Evolutionary conservation across 148 eudicot genomes (phyloP), one percentile per base, ranked within the genome.

Genomic region (Chenopodium formosanum): DNA sequence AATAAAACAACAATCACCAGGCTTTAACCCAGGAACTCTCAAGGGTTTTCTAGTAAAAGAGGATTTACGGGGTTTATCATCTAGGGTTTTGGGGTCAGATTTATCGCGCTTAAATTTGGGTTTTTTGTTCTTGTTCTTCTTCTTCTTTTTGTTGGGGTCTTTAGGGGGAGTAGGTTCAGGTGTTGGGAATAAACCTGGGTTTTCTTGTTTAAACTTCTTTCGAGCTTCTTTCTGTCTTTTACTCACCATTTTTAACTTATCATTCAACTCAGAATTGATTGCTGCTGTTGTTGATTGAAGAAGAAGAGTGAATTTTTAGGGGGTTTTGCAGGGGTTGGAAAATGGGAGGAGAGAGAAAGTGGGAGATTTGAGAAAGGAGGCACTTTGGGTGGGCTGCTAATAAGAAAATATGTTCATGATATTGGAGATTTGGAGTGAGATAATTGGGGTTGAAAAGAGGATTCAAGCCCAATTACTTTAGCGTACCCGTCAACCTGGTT

Each of bases 1-100:
- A 68, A 94, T 96, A 75, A 77, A 96, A 84, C 99, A 96, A 87
- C 94, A 89, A 67, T 96, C 99, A 22, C 99, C 99, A 52, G 98
- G 98, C 85, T 83, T 96, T 90, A 94, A 89, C 46, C 99, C 99
- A 63, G 98, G 95, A 25, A 96, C 90, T 79, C 99, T 86, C 73
- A 96, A 86, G 52, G 92, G 94, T 72, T 87, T 96, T 68, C 88
- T 93, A 0, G 72, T 89, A 17, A 44, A 68, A 0, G 82, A 83
- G 0, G 86, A 79, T 12, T 48, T 87, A 12, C 63, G 16, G 80
- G 86, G 65, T 58, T 80, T 88, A 79, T 83, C 80, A 79, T 83
- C 80, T 27, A 82, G 62, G 74, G 83, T 80, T 80, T 78, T 86
- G 60, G 76, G 1, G 16, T 86, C 86, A 22, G 92, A 60, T 78